Base-by-base conservation (phyloP, 306 rosid genomes). In the Gastrolobium villosum region DNA sequence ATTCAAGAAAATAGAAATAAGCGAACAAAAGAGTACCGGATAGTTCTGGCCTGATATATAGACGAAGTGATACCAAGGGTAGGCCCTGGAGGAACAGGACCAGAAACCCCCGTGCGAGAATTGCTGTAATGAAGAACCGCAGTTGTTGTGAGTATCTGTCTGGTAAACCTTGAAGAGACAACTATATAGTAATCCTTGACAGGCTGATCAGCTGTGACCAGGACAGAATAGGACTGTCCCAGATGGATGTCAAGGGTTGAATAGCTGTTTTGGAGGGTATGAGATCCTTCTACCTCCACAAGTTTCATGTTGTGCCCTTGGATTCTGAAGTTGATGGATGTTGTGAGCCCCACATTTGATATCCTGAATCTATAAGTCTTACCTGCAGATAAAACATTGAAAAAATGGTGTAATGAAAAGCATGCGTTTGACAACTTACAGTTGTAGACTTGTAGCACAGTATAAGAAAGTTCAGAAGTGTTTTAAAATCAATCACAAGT, bases 211-310 rank as follows among this genome's bases (percentile, higher is more conserved):
- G 99, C 99, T 48, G 97, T 95, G 83, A 95, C 94, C 78, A 95
- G 73, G 36, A 95, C 98, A 60, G 99, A 95, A 79, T 86, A 92
- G 70, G 97, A 84, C 87, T 95, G 99, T 50, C 99, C 98, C 1
- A 92, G 88, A 82, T 95, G 99, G 83, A 95, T 79, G 86, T 92
- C 99, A 9, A 95, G 88, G 65, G 97, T 88, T 72, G 93, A 77
- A 73, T 92, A 92, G 1, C 78, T 48, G 78, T 86, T 95, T 83
- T 95, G 97, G 53, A 95, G 90, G 55, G 99, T 95, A 81, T 95
- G 99, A 69, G 99, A 92, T 70, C 99, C 99, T 86, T 95, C 99
- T 26, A 92, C 99, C 81, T 95, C 99, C 52, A 95, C 88, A 64
- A 95, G 81, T 79, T 91, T 95, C 98, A 95, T 32, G 1, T 2